These are phyloP conservation scores for Lumnitzera racemosa DNA, from an alignment of 345 rosid genomes.

Conservation along the genomic window DNA sequence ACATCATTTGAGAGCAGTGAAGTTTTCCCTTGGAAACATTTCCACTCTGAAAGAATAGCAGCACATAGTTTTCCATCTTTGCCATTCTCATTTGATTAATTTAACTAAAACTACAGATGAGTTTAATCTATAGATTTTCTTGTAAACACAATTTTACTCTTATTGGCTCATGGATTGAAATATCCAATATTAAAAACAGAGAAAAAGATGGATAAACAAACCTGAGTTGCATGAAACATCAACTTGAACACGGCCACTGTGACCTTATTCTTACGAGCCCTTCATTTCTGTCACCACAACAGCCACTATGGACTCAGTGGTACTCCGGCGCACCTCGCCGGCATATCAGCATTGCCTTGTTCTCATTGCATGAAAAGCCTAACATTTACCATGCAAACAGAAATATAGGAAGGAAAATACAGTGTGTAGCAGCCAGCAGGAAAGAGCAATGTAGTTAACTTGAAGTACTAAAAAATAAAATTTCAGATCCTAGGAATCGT, in stretches of 20 bases:
- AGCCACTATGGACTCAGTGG: conserved; percentile 9
- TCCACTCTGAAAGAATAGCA: neutral
- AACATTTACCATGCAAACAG: too few relatives aligned
- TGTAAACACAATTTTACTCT: too few relatives aligned
- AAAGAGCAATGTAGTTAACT: too few relatives aligned
- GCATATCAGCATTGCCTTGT: conserved; percentile 1
- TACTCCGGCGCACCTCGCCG: neutral
- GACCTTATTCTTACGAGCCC: conserved; percentile 31
- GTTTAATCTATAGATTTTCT: too few relatives aligned
- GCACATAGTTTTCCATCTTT: neutral
- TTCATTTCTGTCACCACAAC: conserved; percentile 34
- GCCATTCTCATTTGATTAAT: too few relatives aligned
- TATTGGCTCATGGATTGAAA: too few relatives aligned
- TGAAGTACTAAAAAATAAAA: too few relatives aligned
- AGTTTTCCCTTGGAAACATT: neutral
- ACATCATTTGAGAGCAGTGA: too few relatives aligned
- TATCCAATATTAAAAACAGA: neutral
- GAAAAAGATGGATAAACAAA: neutral
- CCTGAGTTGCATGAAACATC: conserved; percentile 48
- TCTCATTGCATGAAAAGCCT: neutral
- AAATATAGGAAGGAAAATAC: too few relatives aligned
- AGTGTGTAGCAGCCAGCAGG: too few relatives aligned
- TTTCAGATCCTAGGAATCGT: too few relatives aligned
- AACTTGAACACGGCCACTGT: conserved; percentile 28
- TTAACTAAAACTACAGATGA: too few relatives aligned